These are phyloP conservation scores for Aureobasidium melanogenum DNA, from an alignment of 2,329 filamentous ascomycete species.

Conservation along the genomic window DNA sequence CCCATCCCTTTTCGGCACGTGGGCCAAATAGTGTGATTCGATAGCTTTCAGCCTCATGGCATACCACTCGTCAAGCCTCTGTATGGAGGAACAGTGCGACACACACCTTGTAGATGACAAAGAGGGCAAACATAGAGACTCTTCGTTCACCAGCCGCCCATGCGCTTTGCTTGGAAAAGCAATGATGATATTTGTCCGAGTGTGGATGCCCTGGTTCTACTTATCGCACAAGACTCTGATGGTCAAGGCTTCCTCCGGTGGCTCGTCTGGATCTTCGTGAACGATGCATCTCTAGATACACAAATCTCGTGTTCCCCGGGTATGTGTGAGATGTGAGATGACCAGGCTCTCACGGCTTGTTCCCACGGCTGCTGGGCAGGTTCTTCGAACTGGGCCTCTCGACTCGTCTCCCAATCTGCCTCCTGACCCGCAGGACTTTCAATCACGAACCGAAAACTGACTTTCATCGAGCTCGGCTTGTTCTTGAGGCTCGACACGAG, in stretches of 20 bases:
- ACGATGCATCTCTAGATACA: neutral
- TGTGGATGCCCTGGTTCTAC: too few species aligned
- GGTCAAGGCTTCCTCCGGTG: neutral
- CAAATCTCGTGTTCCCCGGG: conserved; percentile 1
- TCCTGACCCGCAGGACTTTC: neutral
- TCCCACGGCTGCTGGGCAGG: neutral
- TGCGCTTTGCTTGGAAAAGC: too few species aligned
- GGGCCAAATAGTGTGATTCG: too few species aligned
- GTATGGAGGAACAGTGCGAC: too few species aligned
- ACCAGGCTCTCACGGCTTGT: neutral
- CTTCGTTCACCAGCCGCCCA: too few species aligned
- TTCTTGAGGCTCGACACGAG: neutral
- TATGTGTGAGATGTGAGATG: neutral
- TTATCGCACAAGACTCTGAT: too few species aligned
- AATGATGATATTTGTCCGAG: too few species aligned
- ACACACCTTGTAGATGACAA: too few species aligned
- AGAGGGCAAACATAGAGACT: too few species aligned
- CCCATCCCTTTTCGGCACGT: too few species aligned
- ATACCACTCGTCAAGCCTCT: too few species aligned
- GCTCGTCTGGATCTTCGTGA: neutral
- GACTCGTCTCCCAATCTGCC: neutral
- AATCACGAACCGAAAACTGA: neutral
- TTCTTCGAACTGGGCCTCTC: neutral
- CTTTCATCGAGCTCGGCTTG: neutral
- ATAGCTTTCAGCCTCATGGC: too few species aligned